phyloP scores from a whole-genome alignment of 129 eudicot genomes.

The Saussurea involucrata region DNA sequence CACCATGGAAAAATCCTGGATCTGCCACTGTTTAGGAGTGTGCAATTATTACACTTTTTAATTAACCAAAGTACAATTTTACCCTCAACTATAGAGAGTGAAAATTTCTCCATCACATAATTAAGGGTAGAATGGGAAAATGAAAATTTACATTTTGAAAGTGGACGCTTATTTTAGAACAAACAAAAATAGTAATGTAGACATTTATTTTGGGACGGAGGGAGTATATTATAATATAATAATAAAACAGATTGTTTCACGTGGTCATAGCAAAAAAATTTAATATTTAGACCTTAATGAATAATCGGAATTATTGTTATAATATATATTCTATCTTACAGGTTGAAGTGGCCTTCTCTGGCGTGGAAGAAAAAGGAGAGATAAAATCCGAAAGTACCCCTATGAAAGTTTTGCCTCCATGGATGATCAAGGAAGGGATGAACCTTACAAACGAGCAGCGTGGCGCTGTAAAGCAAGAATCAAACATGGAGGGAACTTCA shows the following conservation, averaged over 20 bases:
- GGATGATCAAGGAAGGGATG: conserved; percentile 95
- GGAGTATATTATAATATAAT: no score
- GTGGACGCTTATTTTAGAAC: no score
- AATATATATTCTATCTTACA: conserved; percentile 3
- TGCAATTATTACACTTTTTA: no score
- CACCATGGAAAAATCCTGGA: no score
- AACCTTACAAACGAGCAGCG: conserved; percentile 83
- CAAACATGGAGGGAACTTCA: conserved; percentile 47
- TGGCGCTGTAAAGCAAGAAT: conserved; percentile 63
- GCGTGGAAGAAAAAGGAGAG: conserved; percentile 49
- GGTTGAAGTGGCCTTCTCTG: conserved; percentile 83
- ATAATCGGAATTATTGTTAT: background rate
- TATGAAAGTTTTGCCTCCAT: conserved; percentile 80
- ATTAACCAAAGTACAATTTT: no score
- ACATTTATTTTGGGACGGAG: no score
- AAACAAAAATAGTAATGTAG: no score
- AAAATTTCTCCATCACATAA: no score
- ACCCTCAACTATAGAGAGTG: no score
- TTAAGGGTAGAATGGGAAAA: no score
- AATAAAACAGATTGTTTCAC: background rate
- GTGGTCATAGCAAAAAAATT: background rate
- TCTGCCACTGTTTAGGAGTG: no score
- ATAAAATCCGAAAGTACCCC: conserved; percentile 47
- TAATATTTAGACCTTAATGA: background rate
- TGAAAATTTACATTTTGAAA: no score